A percentile compares a stretch with the other conserved stretches of the same genome.
Evolutionary conservation across 495 filamentous ascomycete genomes (phyloP).

Genomic region (Talaromyces stipitatus): DNA sequence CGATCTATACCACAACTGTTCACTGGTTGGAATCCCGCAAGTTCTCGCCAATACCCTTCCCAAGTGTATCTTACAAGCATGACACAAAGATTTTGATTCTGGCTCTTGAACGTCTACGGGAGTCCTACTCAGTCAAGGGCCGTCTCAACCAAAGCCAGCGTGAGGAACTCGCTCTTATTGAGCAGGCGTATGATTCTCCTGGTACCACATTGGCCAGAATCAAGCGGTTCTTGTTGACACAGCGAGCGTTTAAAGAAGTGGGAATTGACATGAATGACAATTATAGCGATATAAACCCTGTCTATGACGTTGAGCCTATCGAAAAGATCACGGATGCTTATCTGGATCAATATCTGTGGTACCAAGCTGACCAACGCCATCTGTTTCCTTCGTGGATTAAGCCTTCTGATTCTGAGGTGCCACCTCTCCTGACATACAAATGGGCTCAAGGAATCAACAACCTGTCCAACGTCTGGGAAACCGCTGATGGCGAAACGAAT

Average conservation of each 20-base stretch:
- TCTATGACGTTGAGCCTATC: slow-evolving; percentile 98
- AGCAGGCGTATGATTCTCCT: slow-evolving; percentile 97
- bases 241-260: slow-evolving; percentile 98
- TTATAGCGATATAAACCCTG: slow-evolving; percentile 96
- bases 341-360: slow-evolving; percentile 98
- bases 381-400: slow-evolving; percentile 99
- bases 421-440: slow-evolving; percentile 94
- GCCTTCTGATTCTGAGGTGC: slow-evolving; percentile 96
- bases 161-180: slow-evolving; percentile 94
- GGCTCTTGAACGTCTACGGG: slow-evolving; percentile 85
- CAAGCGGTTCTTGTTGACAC: slow-evolving; percentile 95
- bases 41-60: slow-evolving; percentile 98
- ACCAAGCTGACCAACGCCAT: slow-evolving; percentile 96
- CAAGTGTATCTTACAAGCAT: slow-evolving; percentile 98
- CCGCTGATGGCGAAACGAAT: slow-evolving; percentile 90
- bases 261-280: slow-evolving; percentile 99
- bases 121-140: slow-evolving; percentile 97
- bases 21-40: slow-evolving; percentile 99
- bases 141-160: slow-evolving; percentile 95
- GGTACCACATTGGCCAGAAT: slow-evolving; percentile 94
- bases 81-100: slow-evolving; percentile 99
- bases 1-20: slow-evolving; percentile 97
- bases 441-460: slow-evolving; percentile 99
- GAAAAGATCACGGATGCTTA: slow-evolving; percentile 99
- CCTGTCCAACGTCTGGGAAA: slow-evolving; percentile 94